phyloP scores from a whole-genome alignment of 129 eudicot genomes.

The Lactuca saligna region DNA sequence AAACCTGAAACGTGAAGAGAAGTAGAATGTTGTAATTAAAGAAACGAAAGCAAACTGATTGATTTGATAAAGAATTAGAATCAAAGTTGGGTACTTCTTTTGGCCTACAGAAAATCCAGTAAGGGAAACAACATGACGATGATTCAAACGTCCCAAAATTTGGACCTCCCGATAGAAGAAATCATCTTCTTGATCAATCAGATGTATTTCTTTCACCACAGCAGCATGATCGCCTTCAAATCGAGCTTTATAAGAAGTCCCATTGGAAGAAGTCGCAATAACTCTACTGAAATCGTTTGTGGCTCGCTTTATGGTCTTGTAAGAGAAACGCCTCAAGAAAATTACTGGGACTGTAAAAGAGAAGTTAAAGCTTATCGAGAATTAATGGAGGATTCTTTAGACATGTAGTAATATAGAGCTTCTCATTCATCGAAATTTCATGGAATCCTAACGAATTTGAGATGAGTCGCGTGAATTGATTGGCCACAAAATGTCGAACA shows the following conservation, averaged over 20 bases:
- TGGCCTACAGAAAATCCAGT: conserved; percentile 64
- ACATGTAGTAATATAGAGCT: neutral
- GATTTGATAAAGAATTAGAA: neutral
- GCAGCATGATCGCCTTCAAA: conserved; percentile 50
- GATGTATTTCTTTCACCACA: conserved; percentile 62
- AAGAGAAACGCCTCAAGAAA: conserved; percentile 53
- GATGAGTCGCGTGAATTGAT: neutral
- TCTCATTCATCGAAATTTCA: neutral
- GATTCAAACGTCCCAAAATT: conserved; percentile 72
- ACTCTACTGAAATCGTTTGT: conserved; percentile 68
- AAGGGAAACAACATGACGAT: conserved; percentile 79
- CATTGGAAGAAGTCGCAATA: conserved; percentile 47
- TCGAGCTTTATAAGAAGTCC: conserved; percentile 64
- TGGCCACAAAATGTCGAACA: conserved; percentile 8
- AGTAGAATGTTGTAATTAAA: neutral
- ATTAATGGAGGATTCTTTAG: neutral
- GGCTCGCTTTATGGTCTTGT: conserved; percentile 81
- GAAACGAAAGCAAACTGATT: too few relatives aligned
- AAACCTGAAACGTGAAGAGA: conserved; percentile 47
- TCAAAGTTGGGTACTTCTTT: conserved; percentile 44
- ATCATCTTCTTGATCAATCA: conserved; percentile 47
- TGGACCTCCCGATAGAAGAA: conserved; percentile 61
- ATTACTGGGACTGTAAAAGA: conserved; percentile 47
- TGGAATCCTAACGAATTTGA: neutral
- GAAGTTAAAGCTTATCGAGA: neutral